Evolutionary conservation across 2,329 filamentous ascomycete genomes (phyloP).

Genomic region (Chalaropsis thielavioides): DNA sequence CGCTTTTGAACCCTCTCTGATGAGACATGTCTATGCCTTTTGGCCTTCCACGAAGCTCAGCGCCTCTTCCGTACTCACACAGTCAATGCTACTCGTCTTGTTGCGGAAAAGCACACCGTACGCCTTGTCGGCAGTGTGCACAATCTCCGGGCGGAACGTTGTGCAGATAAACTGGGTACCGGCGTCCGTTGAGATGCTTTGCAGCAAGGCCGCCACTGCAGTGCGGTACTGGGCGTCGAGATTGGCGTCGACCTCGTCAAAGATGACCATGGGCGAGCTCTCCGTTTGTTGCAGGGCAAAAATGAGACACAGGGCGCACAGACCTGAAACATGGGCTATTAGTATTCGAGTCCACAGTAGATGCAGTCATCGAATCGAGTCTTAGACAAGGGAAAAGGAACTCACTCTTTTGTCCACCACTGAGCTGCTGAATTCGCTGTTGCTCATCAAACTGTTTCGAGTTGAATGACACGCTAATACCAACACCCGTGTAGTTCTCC

Average conservation of each 20-base stretch:
- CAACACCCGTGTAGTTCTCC: constrained; percentile 92
- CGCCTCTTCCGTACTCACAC: constrained; percentile 73
- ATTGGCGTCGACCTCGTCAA: constrained; percentile 97
- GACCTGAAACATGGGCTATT: constrained; percentile 38
- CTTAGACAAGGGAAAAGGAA: constrained; percentile 19
- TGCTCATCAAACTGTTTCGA: constrained; percentile 91
- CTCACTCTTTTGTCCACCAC: constrained; percentile 92
- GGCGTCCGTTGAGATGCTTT: constrained; percentile 56
- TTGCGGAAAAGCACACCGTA: constrained; percentile 90
- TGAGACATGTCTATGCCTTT: constrained; percentile 14
- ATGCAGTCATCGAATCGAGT: neutral
- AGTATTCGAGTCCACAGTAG: constrained; percentile 16
- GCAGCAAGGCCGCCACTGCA: constrained; percentile 77
- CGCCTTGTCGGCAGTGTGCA: constrained; percentile 89
- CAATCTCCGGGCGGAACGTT: constrained; percentile 93
- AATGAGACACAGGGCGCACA: constrained; percentile 92
- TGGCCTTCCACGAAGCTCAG: constrained; percentile 91
- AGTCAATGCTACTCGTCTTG: constrained; percentile 89
- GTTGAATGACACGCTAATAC: constrained; percentile 96
- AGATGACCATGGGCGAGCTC: constrained; percentile 95
- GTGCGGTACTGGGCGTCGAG: constrained; percentile 96
- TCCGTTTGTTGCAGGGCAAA: constrained; percentile 98
- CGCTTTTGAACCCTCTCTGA: neutral
- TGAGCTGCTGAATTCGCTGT: constrained; percentile 92
- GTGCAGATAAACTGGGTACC: constrained; percentile 89